These are phyloP conservation scores for Solanum bulbocastanum DNA, from an alignment of 257 asterid species.

Conservation along the genomic window DNA sequence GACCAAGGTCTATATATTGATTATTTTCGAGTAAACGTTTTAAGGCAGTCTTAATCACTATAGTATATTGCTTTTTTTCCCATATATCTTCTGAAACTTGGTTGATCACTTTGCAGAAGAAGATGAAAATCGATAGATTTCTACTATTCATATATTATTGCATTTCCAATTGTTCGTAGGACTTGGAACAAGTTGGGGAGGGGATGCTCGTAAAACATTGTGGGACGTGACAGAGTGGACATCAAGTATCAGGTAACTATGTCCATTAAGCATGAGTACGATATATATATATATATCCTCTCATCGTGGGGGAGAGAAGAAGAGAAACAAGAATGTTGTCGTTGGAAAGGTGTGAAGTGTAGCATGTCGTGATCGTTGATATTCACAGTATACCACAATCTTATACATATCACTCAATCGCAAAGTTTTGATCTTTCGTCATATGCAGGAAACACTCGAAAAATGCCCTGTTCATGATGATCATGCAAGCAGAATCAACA, in stretches of 20 bases:
- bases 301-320: constrained; percentile 6
- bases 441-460: neutral
- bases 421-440: no score
- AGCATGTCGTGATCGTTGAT: neutral
- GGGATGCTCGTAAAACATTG: neutral
- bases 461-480: neutral
- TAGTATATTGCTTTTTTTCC: neutral
- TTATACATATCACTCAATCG: neutral
- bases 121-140: neutral
- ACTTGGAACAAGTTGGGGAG: neutral
- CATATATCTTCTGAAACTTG: neutral
- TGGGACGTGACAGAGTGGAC: no score
- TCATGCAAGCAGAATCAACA: neutral
- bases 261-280: neutral
- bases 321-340: neutral
- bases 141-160: neutral
- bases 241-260: no score
- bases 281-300: neutral
- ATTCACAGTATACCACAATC: neutral
- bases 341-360: constrained; percentile 4
- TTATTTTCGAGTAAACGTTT: neutral
- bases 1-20: neutral
- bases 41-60: neutral
- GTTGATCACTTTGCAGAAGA: neutral
- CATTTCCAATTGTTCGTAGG: neutral